Conservation (phyloP, 495 filamentous ascomycete species). For the Penicillium fimorum region DNA sequence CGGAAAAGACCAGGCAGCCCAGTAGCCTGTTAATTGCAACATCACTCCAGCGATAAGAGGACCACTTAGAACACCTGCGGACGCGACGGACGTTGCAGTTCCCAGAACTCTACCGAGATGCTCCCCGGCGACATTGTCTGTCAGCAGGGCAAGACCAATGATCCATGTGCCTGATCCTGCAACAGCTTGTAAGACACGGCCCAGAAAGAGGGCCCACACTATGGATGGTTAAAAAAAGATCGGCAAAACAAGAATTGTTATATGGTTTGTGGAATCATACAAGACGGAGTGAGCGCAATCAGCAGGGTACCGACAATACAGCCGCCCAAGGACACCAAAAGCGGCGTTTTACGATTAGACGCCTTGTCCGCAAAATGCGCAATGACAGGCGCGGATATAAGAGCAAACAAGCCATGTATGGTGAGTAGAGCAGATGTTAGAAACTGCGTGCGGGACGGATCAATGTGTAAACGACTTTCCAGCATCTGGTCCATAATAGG, state of each 20-base stretch:
- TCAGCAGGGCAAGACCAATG: conserved; percentile 13
- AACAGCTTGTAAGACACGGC: conserved; percentile 17
- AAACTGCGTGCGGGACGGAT: conserved; percentile 10
- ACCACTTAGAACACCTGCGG: conserved; percentile 5
- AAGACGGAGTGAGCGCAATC: background rate
- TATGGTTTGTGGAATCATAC: too few relatives aligned
- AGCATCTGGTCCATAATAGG: conserved; percentile 18
- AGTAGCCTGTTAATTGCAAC: conserved; percentile 6
- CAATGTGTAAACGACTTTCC: conserved; percentile 10
- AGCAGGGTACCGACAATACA: background rate
- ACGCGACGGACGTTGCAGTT: conserved; percentile 4
- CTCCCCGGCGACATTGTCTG: background rate
- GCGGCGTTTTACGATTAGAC: background rate
- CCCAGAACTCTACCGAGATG: conserved; percentile 11
- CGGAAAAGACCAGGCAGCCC: conserved; percentile 8
- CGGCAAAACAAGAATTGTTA: too few relatives aligned
- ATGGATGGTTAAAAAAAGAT: too few relatives aligned
- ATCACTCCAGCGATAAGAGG: background rate
- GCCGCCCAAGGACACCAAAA: background rate
- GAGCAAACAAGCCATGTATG: conserved; percentile 5
- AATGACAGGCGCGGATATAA: conserved; percentile 7
- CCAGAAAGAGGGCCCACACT: conserved; percentile 8
- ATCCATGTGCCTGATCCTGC: conserved; percentile 14
- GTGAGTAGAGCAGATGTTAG: conserved; percentile 9
- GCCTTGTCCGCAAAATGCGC: conserved; percentile 12